These are phyloP conservation scores for Pseudoscleropodium purum DNA, from an alignment of 225 moss, liverwort and hornwort species.

Conservation along the genomic window DNA sequence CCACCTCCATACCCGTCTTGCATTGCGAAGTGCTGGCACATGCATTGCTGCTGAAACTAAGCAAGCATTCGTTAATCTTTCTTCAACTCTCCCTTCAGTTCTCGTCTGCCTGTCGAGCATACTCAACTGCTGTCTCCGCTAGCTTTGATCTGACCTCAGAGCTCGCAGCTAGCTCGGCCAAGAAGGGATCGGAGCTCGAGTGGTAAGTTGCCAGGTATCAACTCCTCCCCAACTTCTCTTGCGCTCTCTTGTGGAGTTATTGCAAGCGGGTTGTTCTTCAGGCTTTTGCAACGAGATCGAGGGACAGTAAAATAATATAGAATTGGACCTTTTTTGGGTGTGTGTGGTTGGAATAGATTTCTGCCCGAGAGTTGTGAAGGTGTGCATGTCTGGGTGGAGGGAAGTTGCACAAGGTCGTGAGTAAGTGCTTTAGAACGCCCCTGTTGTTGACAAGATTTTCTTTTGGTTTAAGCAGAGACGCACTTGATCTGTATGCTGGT, in stretches of 20 bases:
- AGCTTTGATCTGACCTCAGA: neutral
- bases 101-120: neutral
- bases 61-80: too few relatives aligned
- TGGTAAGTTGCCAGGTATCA: neutral
- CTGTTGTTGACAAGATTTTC: neutral
- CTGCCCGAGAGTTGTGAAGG: neutral
- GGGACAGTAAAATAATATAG: neutral
- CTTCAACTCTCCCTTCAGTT: too few relatives aligned
- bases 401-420: neutral
- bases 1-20: neutral
- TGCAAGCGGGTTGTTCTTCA: neutral
- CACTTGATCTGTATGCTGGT: neutral
- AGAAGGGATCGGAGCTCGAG: neutral
- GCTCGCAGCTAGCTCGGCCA: neutral
- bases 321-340: accelerated
- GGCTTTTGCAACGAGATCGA: neutral
- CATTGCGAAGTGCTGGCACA: too few relatives aligned
- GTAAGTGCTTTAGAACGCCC: neutral
- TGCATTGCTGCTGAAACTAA: neutral
- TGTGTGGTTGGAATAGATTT: neutral
- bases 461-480: neutral
- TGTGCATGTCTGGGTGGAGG: neutral
- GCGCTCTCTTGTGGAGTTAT: neutral
- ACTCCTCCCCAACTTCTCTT: neutral
- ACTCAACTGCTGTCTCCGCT: neutral